Conservation (phyloP, 139 green algal genomes). For the Chlamydomonas applanata region DNA sequence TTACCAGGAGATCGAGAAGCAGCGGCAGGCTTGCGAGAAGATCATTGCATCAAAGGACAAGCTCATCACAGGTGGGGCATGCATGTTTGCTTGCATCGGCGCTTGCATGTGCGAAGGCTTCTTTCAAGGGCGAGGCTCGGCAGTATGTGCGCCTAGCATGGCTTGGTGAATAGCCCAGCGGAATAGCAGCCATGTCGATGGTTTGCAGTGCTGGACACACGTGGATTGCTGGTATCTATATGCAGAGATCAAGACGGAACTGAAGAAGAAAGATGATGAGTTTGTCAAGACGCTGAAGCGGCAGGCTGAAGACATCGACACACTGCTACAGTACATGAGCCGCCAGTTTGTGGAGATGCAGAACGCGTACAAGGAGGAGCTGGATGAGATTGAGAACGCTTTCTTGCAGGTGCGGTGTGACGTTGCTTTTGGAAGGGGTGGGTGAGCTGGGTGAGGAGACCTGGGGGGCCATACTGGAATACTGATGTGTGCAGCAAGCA, state of each 20-base stretch:
- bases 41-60: conserved; percentile 70
- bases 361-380: conserved; percentile 49
- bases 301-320: conserved; percentile 64
- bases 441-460: too few species aligned
- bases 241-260: conserved; percentile 58
- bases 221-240: too few species aligned
- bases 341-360: conserved; percentile 62
- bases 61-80: conserved; percentile 50
- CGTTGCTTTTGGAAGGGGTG: too few species aligned
- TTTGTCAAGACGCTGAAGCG: conserved; percentile 71
- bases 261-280: conserved; percentile 80
- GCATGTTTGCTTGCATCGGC: not conserved
- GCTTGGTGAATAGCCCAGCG: not conserved
- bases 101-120: too few species aligned
- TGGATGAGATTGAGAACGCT: conserved; percentile 66
- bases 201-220: too few species aligned
- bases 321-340: conserved; percentile 56
- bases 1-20: conserved; percentile 62
- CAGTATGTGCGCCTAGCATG: not conserved
- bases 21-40: conserved; percentile 57
- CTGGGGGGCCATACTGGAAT: too few species aligned
- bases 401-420: conserved; percentile 64
- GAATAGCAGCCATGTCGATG: too few species aligned
- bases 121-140: too few species aligned
- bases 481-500: too few species aligned